Evolutionary conservation across 495 filamentous ascomycete species (phyloP), one percentile per base, ranked within the genome.

Genomic region (Massariosphaeria phaeospora): DNA sequence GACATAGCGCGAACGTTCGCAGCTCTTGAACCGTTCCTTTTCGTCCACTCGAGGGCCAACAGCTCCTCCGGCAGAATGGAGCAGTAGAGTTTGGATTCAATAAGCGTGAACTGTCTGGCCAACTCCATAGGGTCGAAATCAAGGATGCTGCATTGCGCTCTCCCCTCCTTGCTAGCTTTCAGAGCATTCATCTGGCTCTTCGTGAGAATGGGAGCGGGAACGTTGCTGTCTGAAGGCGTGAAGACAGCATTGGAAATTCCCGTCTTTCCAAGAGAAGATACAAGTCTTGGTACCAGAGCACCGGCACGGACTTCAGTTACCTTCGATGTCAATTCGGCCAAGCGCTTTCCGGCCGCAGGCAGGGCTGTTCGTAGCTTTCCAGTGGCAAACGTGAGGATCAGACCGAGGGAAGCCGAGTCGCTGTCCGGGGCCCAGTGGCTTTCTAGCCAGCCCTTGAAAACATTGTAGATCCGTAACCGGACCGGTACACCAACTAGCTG

Each of bases 1-100:
- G 91, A 94, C 90, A 97, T 96, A 13, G 88, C 86, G 59, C 91
- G 85, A 17, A 97, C 93, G 61, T 96, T 95, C n/a, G 85, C 81
- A 2, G 94, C 88, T 53, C 86, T 77, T 4, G 80, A 84, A 13
- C 82, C 85, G 0, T 77, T 77, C 62, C 87, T 86, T 70, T 91
- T 95, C 64, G 82, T 93, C 94, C 94, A 97, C 66, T 94, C 91
- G 0, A 84, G 85, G 10, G 83, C 90, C 18, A 99, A 75, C n/a
- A 99, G 81, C 66, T 99, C 94, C 57, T 96, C 88, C 3, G 94
- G 89, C 41, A 86, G 77, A 58, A 99, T 96, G 3, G 86, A 82
- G 70, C 90, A 96, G 71, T 94, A 99, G 53, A 96, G 90, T 35
- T 77, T 77, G 55, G 93, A 96, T 69, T 93, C 89, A 73, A 91